Base-by-base conservation (phyloP, 2,329 filamentous ascomycete species). In the Bipolaris victoriae region DNA sequence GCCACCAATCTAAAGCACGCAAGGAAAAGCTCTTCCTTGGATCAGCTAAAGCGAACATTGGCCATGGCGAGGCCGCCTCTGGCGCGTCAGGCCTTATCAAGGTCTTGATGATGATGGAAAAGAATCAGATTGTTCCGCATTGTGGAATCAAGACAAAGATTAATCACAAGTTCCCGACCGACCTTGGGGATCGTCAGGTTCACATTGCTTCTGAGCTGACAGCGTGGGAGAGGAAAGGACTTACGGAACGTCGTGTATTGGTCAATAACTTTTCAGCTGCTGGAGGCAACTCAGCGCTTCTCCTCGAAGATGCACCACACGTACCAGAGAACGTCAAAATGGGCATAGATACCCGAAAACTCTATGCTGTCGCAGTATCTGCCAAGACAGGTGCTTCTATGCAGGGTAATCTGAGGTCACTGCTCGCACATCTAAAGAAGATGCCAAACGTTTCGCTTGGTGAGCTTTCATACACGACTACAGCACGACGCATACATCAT, bases 141-240 rank as follows among this genome's bases (percentile, higher is more conserved):
- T 80, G 85, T 20, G 88, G 88, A 11, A 89, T 91, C 77, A 90
- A 90, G 75, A 80, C 76, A 2, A 78, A 81, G 61, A 85, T 89
- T 63, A 89, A 89, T 73, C 81, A 81, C 65, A 82, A 78, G 1
- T 86, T 88, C 65, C 85, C 86, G 22, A 39, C 33, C n/a, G 84
- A 88, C 60, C 74, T 89, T 0, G 76, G 78, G 0, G 77, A 82
- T n/a, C 80, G 86, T 29, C 85, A 86, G 36, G 80, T 88, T 40
- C 80, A 83, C 63, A 87, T 89, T 63, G 81, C 85, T 1, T 80
- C 83, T 59, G 77, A 86, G 61, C 70, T 80, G 48, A 83, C 69
- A 0, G 62, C 73, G 1, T 81, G 80, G 74, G 24, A 62, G 3
- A 61, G 68, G 1, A 50, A 49, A 2, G 70, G 63, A 13, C 58